Evolutionary conservation across 192 early-diverging fungal genomes (phyloP).

Genomic region (Diversispora epigaea): DNA sequence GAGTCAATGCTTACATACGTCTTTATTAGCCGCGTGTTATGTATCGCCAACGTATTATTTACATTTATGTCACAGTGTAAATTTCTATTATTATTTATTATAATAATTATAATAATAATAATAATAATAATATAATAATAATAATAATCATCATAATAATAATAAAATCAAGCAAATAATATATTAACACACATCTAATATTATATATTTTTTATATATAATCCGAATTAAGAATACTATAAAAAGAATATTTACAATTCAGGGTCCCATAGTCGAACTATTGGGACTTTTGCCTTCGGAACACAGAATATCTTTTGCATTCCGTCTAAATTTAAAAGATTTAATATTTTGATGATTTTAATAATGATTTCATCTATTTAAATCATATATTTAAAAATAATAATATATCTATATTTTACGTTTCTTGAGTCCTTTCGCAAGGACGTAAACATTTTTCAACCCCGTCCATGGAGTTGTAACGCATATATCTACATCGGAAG

Average conservation of each 20-base stretch:
- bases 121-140: too few relatives aligned
- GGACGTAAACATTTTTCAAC: constrained; percentile 67
- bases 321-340: constrained; percentile 59
- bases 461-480: constrained; percentile 83
- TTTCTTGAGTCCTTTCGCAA: constrained; percentile 73
- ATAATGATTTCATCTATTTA: too few relatives aligned
- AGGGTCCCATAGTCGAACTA: constrained; percentile 89
- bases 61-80: constrained; percentile 80
- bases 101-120: too few relatives aligned
- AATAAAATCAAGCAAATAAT: too few relatives aligned
- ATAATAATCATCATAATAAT: too few relatives aligned
- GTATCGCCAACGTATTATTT: constrained; percentile 80
- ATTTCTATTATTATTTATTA: not conserved
- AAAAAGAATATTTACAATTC: constrained; percentile 62
- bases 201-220: too few relatives aligned
- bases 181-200: too few relatives aligned
- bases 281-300: constrained; percentile 85
- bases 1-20: constrained; percentile 79
- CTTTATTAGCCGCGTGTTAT: constrained; percentile 80
- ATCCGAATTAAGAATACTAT: too few relatives aligned
- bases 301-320: constrained; percentile 81
- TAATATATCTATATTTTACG: constrained; percentile 37
- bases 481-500: constrained; percentile 91
- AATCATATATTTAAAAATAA: not conserved
- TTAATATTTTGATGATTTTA: not conserved